phyloP scores from a whole-genome alignment of 495 filamentous ascomycete genomes.

The Daldinia decipiens region DNA sequence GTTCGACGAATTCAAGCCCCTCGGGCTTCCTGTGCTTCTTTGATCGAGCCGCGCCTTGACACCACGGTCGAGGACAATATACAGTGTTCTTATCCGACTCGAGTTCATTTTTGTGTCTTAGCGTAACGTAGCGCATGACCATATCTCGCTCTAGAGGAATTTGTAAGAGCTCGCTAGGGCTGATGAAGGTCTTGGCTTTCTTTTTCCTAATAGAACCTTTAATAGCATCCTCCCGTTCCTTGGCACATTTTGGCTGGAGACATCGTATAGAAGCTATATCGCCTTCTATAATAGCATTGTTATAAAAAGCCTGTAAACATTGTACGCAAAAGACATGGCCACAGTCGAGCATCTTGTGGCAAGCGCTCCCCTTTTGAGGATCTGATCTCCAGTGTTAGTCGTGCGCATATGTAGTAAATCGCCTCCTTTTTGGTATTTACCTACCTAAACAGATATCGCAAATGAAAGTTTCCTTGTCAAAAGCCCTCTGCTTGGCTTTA shows the following conservation, averaged over 20 bases:
- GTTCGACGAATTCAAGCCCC: constrained; percentile 59
- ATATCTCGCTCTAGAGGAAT: constrained; percentile 78
- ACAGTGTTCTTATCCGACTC: constrained; percentile 91
- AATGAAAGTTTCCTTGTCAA: constrained; percentile 86
- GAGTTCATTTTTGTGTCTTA: constrained; percentile 91
- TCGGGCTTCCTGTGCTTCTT: constrained; percentile 79
- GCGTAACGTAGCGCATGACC: constrained; percentile 84
- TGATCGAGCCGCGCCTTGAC: constrained; percentile 87
- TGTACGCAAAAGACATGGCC: constrained; percentile 88
- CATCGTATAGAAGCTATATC: constrained; percentile 82
- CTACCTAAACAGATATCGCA: constrained; percentile 84
- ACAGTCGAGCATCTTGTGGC: constrained; percentile 81
- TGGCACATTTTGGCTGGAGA: constrained; percentile 77
- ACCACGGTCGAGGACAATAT: constrained; percentile 96
- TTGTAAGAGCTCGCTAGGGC: constrained; percentile 86
- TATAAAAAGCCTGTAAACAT: constrained; percentile 91
- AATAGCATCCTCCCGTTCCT: constrained; percentile 57
- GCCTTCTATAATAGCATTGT: constrained; percentile 84
- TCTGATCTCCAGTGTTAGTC: constrained; percentile 61
- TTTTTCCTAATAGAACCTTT: constrained; percentile 45
- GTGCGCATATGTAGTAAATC: neutral
- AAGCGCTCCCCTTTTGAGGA: constrained; percentile 86
- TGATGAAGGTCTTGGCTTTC: constrained; percentile 71
- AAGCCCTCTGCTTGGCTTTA: constrained; percentile 74
- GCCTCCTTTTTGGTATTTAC: constrained; percentile 46